phyloP scores from a whole-genome alignment of 1,284 basidiomycete genomes.

The Irpex lacteus region DNA sequence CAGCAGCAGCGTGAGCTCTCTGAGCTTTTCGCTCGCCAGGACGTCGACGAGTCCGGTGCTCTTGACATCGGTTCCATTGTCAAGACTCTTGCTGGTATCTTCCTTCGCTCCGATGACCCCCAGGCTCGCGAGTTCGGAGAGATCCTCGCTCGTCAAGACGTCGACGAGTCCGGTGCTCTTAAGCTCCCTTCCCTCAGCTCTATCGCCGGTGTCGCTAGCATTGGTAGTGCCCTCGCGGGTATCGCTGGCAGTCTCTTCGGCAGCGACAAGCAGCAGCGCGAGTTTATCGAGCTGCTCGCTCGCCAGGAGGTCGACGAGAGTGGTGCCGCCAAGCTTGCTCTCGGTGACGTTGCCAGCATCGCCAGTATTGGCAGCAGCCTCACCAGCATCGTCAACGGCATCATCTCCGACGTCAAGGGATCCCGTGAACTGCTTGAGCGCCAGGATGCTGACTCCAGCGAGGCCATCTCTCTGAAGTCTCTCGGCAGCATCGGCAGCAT shows the following conservation, averaged over 20 bases:
- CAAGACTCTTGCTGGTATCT: neutral
- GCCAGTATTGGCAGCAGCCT: neutral
- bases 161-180: neutral
- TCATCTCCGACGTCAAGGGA: neutral
- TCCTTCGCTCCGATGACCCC: neutral
- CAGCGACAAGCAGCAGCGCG: neutral
- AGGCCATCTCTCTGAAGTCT: neutral
- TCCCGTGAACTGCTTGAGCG: neutral
- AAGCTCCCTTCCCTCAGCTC: neutral
- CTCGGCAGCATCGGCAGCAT: neutral
- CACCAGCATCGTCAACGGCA: neutral
- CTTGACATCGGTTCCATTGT: neutral
- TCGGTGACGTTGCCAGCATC: neutral
- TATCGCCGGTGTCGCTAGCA: neutral
- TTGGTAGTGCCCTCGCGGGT: neutral
- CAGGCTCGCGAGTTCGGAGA: neutral
- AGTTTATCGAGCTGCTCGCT: conserved; percentile 2
- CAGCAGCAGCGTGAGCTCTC: neutral
- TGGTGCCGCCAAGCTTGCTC: neutral
- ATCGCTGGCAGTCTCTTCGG: neutral
- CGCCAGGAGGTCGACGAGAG: conserved; percentile 1
- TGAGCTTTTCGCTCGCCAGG: neutral
- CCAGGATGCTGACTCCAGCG: neutral
- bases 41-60: neutral
- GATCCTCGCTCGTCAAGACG: neutral